Evolutionary conservation across 192 early-diverging fungal species (phyloP).

Genomic region (Gigaspora rosea): DNA sequence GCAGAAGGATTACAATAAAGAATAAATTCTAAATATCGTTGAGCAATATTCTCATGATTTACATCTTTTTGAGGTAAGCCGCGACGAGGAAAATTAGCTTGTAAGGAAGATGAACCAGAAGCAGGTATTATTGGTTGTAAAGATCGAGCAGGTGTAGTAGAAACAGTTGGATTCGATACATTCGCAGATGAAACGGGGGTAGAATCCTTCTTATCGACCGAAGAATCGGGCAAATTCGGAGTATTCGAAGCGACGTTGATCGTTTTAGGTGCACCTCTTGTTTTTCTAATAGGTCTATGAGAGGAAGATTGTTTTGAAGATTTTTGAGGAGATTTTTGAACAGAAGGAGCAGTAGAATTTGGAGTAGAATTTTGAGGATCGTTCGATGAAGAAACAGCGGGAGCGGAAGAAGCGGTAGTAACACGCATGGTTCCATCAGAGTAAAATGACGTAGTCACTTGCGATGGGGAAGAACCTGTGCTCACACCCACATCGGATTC

Average conservation of each 20-base stretch:
- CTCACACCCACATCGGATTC: no score
- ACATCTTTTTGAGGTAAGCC: not conserved
- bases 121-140: not conserved
- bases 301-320: no score
- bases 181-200: not conserved
- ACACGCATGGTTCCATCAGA: no score
- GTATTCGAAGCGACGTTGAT: not conserved
- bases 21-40: conserved; percentile 28
- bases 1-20: conserved; percentile 28
- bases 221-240: not conserved
- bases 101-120: not conserved
- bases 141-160: not conserved
- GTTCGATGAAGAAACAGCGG: no score
- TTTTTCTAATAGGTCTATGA: no score
- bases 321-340: no score
- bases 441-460: no score
- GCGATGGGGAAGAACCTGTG: no score
- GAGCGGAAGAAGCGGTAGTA: no score
- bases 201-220: not conserved
- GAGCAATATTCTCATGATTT: conserved; percentile 19
- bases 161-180: not conserved
- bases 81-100: not conserved
- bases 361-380: no score
- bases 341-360: no score
- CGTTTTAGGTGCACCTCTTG: not conserved